These are phyloP conservation scores for Dissoconium aciculare DNA, from an alignment of 2,329 filamentous ascomycete species.

Conservation along the genomic window DNA sequence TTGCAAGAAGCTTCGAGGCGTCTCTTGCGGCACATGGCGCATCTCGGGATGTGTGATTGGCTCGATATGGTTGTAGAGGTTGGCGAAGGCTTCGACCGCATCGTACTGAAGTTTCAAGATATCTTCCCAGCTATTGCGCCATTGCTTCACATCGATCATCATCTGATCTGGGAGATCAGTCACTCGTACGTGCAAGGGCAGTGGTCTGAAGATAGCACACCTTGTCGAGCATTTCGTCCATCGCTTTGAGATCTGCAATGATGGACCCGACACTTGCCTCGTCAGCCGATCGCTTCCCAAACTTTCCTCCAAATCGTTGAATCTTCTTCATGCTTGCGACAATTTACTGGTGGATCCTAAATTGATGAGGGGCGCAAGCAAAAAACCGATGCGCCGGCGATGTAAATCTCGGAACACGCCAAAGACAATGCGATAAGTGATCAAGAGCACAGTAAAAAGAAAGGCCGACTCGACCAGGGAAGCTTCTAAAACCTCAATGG, in stretches of 20 bases:
- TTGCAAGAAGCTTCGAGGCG: conserved; percentile 47
- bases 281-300: conserved; percentile 57
- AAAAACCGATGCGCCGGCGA: neutral
- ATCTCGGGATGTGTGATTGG: conserved; percentile 42
- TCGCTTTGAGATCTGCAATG: conserved; percentile 66
- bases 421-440: too few relatives aligned
- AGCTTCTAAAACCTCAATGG: too few relatives aligned
- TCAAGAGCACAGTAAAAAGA: too few relatives aligned
- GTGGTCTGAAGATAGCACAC: conserved; percentile 29
- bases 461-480: too few relatives aligned
- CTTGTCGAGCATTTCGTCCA: conserved; percentile 57
- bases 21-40: conserved; percentile 42
- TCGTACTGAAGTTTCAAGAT: conserved; percentile 55
- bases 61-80: conserved; percentile 62
- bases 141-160: conserved; percentile 58
- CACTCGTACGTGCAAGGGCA: neutral
- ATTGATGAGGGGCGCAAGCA: neutral
- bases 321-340: conserved; percentile 29
- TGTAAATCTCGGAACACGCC: neutral
- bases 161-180: conserved; percentile 37
- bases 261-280: conserved; percentile 61
- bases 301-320: conserved; percentile 58
- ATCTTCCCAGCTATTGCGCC: conserved; percentile 64
- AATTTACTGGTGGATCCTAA: neutral
- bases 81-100: conserved; percentile 52